phyloP scores from a whole-genome alignment of 2,329 filamentous ascomycete genomes.

The Trichophyton simii region DNA sequence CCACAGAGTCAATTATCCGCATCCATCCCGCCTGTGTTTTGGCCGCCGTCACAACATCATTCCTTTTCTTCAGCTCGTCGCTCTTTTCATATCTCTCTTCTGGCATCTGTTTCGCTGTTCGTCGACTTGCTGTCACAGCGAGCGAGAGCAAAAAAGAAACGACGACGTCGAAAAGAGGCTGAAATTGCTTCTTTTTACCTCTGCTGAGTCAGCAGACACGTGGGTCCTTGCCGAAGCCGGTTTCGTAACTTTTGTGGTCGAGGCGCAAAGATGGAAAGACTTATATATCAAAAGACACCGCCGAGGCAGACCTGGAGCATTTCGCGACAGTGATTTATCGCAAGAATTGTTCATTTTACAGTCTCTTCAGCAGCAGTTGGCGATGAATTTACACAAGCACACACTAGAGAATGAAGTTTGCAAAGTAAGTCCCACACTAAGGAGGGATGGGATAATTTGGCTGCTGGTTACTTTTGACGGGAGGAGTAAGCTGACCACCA shows the following conservation, averaged over 20 bases:
- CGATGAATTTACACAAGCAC: neutral
- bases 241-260: neutral
- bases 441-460: neutral
- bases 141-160: neutral
- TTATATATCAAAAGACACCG: neutral
- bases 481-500: neutral
- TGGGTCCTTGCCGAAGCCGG: neutral
- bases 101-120: neutral
- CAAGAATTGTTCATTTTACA: neutral
- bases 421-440: conserved; percentile 37
- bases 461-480: conserved; percentile 7
- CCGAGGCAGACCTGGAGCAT: neutral
- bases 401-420: conserved; percentile 43
- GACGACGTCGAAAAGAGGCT: neutral
- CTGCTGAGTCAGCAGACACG: neutral
- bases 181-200: neutral
- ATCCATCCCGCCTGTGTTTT: neutral
- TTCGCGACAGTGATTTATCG: neutral
- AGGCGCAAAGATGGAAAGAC: neutral
- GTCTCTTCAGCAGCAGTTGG: neutral
- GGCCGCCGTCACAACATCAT: neutral
- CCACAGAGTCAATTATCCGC: neutral
- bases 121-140: neutral
- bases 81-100: neutral
- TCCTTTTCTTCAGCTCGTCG: neutral